Conservation (phyloP, 805 yeast genomes). For the Kodamaea kaohsiungensis region DNA sequence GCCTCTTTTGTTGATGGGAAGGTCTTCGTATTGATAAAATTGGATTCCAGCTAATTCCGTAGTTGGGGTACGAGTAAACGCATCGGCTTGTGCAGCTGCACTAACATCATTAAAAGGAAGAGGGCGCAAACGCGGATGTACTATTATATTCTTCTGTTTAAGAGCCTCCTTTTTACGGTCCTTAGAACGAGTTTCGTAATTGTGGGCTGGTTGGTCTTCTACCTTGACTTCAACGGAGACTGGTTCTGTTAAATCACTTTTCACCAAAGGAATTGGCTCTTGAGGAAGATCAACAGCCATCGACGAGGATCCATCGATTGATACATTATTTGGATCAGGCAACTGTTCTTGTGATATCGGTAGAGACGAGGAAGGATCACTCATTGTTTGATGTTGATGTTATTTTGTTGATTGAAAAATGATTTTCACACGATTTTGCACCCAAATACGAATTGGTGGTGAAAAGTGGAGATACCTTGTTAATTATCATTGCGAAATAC, state of each 20-base stretch:
- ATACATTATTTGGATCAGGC: not conserved
- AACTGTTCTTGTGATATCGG: not conserved
- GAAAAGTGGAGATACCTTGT: too few relatives aligned
- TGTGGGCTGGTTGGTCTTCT: slow-evolving; percentile 13
- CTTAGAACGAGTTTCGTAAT: slow-evolving; percentile 28
- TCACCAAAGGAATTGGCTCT: not conserved
- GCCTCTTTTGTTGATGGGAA: slow-evolving; percentile 77
- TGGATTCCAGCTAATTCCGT: slow-evolving; percentile 16
- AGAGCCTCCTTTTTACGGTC: slow-evolving; percentile 19
- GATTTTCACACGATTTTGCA: not conserved
- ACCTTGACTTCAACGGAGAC: not conserved
- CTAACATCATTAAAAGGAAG: slow-evolving; percentile 24
- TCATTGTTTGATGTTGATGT: not conserved
- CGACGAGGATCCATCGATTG: not conserved
- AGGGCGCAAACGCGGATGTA: slow-evolving; percentile 39
- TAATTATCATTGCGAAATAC: too few relatives aligned
- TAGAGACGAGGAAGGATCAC: not conserved
- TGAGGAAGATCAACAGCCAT: not conserved
- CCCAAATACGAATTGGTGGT: not conserved
- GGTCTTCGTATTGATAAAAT: slow-evolving; percentile 63
- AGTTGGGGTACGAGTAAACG: slow-evolving; percentile 4
- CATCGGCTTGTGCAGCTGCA: not conserved
- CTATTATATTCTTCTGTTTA: slow-evolving; percentile 26
- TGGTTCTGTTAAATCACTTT: not conserved
- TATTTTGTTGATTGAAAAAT: not conserved